A percentile compares a stretch with the other conserved stretches of the same genome.
Conservation (phyloP, 2,329 filamentous ascomycete species). For the Pseudocercospora crystallina region DNA sequence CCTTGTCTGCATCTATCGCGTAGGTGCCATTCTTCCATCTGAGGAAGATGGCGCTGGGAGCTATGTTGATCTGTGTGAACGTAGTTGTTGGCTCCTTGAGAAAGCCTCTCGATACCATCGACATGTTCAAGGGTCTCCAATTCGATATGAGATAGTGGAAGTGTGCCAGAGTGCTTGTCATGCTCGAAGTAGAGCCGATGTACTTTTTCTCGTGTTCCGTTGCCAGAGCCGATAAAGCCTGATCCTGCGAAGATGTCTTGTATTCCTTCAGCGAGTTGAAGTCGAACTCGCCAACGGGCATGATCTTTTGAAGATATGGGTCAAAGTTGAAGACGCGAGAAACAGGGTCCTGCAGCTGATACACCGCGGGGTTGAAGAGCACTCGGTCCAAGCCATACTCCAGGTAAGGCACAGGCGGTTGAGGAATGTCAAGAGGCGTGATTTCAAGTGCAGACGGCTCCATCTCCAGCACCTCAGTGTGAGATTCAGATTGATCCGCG, state of each 20-base stretch:
- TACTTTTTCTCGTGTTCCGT: constrained; percentile 71
- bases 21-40: constrained; percentile 82
- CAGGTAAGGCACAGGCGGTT: constrained; percentile 61
- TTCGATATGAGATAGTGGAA: constrained; percentile 88
- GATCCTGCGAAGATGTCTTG: constrained; percentile 86
- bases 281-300: constrained; percentile 91
- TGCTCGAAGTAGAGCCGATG: constrained; percentile 93
- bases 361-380: constrained; percentile 93
- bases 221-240: constrained; percentile 67
- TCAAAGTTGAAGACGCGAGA: constrained; percentile 95
- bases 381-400: constrained; percentile 79
- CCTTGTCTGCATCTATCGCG: constrained; percentile 93
- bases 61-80: constrained; percentile 71
- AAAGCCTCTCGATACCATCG: constrained; percentile 68
- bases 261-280: constrained; percentile 84
- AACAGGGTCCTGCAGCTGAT: constrained; percentile 83
- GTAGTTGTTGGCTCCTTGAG: constrained; percentile 50
- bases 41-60: constrained; percentile 78
- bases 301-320: constrained; percentile 87
- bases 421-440: constrained; percentile 43
- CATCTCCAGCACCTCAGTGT: constrained; percentile 13
- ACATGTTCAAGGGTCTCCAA: constrained; percentile 72
- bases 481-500: neutral
- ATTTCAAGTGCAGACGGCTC: constrained; percentile 34
- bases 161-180: constrained; percentile 83